Evolutionary conservation across 2,329 filamentous ascomycete genomes (phyloP).

Genomic region (Arachnomyces sp.): DNA sequence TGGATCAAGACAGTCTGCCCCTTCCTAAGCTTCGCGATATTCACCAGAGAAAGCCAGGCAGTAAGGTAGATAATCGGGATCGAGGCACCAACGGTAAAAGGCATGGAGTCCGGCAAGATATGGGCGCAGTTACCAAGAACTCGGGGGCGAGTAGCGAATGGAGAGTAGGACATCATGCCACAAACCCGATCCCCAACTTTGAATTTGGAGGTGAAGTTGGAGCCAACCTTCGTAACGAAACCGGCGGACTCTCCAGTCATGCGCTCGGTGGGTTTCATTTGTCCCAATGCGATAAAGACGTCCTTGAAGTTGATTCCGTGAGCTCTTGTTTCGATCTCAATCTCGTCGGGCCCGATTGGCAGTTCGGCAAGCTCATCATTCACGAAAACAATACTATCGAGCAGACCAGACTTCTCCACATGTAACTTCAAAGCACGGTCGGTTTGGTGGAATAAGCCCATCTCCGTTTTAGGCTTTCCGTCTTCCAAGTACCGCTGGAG

Average conservation of each 20-base stretch:
- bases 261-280: slow-evolving; percentile 10
- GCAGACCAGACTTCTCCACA: slow-evolving; percentile 14
- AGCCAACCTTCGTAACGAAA: slow-evolving; percentile 14
- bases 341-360: slow-evolving; percentile 9
- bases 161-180: no score
- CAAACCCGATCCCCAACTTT: no score
- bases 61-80: slow-evolving; percentile 8
- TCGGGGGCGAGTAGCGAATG: no score
- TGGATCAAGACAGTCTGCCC: slow-evolving; percentile 17
- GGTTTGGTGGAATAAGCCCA: slow-evolving; percentile 2
- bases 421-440: slow-evolving; percentile 9
- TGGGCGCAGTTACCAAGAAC: no score
- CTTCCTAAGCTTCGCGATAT: slow-evolving; percentile 6
- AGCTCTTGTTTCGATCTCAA: slow-evolving; percentile 22
- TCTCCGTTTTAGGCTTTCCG: no score
- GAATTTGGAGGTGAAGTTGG: no score
- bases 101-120: no score
- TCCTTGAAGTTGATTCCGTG: slow-evolving; percentile 24
- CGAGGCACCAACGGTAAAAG: slow-evolving; percentile 22
- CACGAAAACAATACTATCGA: slow-evolving; percentile 13
- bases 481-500: not conserved
- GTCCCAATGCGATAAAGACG: slow-evolving; percentile 17
- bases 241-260: slow-evolving; percentile 21
- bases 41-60: slow-evolving; percentile 13
- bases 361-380: slow-evolving; percentile 7